phyloP scores from a whole-genome alignment of 2,329 filamentous ascomycete genomes.

The Cyanodermella asteris region DNA sequence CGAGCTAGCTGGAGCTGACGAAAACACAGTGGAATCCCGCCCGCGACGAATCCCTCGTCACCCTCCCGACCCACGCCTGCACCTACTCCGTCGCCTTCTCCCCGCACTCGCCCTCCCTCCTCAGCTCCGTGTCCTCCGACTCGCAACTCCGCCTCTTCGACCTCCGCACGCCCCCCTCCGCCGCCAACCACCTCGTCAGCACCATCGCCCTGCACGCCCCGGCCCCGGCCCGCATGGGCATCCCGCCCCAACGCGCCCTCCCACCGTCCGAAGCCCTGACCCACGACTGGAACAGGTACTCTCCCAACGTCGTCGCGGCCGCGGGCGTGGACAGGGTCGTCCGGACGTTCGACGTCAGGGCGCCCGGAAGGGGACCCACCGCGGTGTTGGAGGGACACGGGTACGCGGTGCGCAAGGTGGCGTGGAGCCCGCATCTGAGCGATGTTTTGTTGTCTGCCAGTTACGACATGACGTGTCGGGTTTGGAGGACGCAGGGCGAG shows the following conservation, averaged over 20 bases:
- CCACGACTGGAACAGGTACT: constrained; percentile 99
- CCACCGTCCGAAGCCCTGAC: constrained; percentile 70
- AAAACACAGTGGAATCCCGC: constrained; percentile 56
- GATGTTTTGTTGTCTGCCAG: constrained; percentile 74
- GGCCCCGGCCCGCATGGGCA: constrained; percentile 10
- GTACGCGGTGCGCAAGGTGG: constrained; percentile 66
- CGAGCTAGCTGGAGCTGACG: too few relatives aligned
- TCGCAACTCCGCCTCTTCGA: constrained; percentile 81
- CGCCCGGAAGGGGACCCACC: constrained; percentile 48
- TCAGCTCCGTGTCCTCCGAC: constrained; percentile 77
- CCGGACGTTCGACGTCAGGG: constrained; percentile 75
- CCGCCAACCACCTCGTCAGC: constrained; percentile 67
- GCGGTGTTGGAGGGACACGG: constrained; percentile 64
- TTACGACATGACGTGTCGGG: constrained; percentile 92
- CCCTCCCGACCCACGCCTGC: constrained; percentile 76
- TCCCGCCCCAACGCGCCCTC: constrained; percentile 11
- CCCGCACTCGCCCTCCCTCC: constrained; percentile 62
- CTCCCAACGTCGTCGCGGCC: constrained; percentile 61
- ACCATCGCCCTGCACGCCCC: constrained; percentile 65
- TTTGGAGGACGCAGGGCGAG: constrained; percentile 49
- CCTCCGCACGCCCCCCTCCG: constrained; percentile 62
- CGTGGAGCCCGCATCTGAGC: constrained; percentile 86
- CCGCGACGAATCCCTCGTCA: constrained; percentile 50
- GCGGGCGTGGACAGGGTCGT: constrained; percentile 75
- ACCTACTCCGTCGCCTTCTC: constrained; percentile 87